A percentile compares a stretch with the other conserved stretches of the same genome.
Conservation (phyloP, 2,329 filamentous ascomycete genomes). For the Alternaria sp. region DNA sequence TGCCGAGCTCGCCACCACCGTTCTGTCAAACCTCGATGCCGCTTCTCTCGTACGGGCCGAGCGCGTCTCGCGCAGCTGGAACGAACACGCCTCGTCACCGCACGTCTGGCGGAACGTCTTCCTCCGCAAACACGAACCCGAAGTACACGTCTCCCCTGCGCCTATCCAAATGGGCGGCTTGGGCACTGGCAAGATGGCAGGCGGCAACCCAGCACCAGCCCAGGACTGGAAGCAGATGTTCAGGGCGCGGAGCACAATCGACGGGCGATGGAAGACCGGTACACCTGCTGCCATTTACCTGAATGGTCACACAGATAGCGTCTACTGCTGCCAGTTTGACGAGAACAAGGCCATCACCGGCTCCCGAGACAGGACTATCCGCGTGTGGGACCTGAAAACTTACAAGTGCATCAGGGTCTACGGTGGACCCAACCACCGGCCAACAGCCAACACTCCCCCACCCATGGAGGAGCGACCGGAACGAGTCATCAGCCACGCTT, state of each 20-base stretch:
- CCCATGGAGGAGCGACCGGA: conserved; percentile 50
- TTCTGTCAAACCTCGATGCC: conserved; percentile 66
- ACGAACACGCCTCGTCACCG: conserved; percentile 59
- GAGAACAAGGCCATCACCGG: conserved; percentile 98
- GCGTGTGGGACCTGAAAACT: conserved; percentile 93
- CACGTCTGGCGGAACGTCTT: conserved; percentile 70
- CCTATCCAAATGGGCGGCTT: conserved; percentile 58
- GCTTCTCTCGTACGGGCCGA: conserved; percentile 62
- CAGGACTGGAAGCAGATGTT: conserved; percentile 91
- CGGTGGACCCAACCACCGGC: conserved; percentile 72
- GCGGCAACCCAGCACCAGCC: conserved; percentile 54
- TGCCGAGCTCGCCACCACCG: conserved; percentile 63
- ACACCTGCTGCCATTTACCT: conserved; percentile 85
- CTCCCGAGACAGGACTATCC: conserved; percentile 92
- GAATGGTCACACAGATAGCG: conserved; percentile 91
- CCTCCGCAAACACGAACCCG: conserved; percentile 59
- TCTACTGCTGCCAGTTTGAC: conserved; percentile 98
- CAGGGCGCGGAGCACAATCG: conserved; percentile 74
- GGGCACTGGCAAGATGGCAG: conserved; percentile 59
- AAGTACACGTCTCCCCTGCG: conserved; percentile 53
- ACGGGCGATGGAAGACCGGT: conserved; percentile 78
- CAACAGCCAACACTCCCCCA: conserved; percentile 54
- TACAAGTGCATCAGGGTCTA: conserved; percentile 86
- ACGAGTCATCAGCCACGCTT: conserved; percentile 53
- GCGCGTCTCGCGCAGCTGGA: conserved; percentile 64